These are phyloP conservation scores for Hippophae gyantsensis DNA, from an alignment of 306 rosid species.

Conservation along the genomic window DNA sequence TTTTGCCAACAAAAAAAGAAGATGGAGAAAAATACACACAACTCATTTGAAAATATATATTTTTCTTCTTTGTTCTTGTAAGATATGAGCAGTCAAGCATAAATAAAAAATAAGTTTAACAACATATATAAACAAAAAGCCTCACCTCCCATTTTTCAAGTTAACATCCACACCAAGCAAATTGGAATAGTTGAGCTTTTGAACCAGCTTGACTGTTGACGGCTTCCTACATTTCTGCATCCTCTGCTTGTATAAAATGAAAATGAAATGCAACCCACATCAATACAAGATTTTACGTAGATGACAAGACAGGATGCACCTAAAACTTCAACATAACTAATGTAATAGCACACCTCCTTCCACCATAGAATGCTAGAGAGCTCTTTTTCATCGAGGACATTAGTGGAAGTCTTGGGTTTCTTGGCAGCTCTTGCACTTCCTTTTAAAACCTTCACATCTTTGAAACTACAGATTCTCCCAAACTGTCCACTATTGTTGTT, in stretches of 20 bases:
- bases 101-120: not conserved
- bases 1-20: no score
- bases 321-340: slow-evolving; percentile 1
- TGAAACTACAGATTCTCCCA: slow-evolving; percentile 28
- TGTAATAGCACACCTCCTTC: slow-evolving; percentile 54
- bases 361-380: slow-evolving; percentile 77
- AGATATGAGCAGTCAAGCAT: not conserved
- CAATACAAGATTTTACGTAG: slow-evolving; percentile 9
- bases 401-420: slow-evolving; percentile 33
- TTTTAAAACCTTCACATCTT: slow-evolving; percentile 34
- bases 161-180: slow-evolving; percentile 70
- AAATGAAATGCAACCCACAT: no score
- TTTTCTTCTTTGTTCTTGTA: not conserved
- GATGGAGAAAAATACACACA: no score
- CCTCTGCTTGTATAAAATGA: slow-evolving; percentile 31
- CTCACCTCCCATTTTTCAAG: slow-evolving; percentile 78
- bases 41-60: not conserved
- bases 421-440: slow-evolving; percentile 46
- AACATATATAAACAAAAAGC: slow-evolving; percentile 4
- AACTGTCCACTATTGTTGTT: slow-evolving; percentile 27
- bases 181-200: slow-evolving; percentile 75
- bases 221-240: slow-evolving; percentile 62
- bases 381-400: slow-evolving; percentile 53
- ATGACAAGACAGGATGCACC: not conserved
- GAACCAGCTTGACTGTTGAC: slow-evolving; percentile 56